Evolutionary conservation across 345 rosid genomes (phyloP).

Genomic region (Reutealis trisperma): DNA sequence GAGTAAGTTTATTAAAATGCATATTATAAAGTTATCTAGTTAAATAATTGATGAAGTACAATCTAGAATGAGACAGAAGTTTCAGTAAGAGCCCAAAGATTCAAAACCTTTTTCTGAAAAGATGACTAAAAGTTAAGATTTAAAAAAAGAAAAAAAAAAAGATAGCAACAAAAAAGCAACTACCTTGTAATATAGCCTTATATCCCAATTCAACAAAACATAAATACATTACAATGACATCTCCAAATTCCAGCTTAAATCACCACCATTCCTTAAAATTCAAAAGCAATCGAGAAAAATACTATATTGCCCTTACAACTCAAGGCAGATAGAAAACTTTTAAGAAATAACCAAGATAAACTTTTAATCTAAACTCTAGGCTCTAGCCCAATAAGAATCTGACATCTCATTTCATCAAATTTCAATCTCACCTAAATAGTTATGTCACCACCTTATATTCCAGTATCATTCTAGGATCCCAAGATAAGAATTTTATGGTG

Average conservation of each 20-base stretch:
- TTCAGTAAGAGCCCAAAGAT: not conserved
- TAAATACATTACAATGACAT: not conserved
- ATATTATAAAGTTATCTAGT: not conserved
- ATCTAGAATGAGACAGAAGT: not conserved
- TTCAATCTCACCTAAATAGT: not conserved
- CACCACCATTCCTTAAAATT: not conserved
- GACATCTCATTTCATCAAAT: too few species aligned
- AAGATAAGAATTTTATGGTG: not conserved
- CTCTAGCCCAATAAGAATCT: not conserved
- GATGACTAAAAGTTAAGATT: not conserved
- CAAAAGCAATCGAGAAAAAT: not conserved
- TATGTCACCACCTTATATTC: not conserved
- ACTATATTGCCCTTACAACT: not conserved
- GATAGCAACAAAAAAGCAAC: not conserved
- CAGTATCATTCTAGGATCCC: not conserved
- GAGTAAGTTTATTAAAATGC: not conserved
- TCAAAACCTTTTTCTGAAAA: not conserved
- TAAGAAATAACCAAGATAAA: too few species aligned
- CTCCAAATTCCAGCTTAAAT: slow-evolving; percentile 1
- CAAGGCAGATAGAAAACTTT: too few species aligned
- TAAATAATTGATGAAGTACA: not conserved
- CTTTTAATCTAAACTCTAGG: not conserved
- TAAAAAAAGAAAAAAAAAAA: not conserved
- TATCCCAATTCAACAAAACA: not conserved
- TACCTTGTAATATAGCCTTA: not conserved